Evolutionary conservation across 2,329 filamentous ascomycete species (phyloP), one percentile per base, ranked within the genome.

Genomic region (Ophiosphaerella korrae): DNA sequence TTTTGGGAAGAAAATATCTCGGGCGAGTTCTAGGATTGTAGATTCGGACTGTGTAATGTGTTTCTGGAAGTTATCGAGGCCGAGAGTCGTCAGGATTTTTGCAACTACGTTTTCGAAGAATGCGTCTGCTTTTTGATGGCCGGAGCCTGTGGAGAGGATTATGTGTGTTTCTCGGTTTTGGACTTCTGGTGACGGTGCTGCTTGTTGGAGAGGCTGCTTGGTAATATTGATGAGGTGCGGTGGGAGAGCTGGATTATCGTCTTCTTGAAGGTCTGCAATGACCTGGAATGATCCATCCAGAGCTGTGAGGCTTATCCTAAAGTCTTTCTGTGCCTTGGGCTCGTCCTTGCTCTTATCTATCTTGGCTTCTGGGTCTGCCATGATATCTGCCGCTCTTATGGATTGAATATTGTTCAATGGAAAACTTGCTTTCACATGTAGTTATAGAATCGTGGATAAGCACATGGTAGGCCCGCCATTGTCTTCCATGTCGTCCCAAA

Each of bases 21-120:
- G 75, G 0, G 88, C 83, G 45, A 95, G 84, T 1, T 88, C 77
- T 5, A 79, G 77, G 35, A 97, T 82, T 11, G 83, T 89, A 2
- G 84, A 75, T 1, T 82, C 76, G 26, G 83, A 87, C 21, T 81
- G 73, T 1, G 92, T 96, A 42, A 82, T 71, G 45, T 89, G 79
- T 3, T 88, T 72, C 2, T 76, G 63, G 64, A 85, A 87, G 11
- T 50, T 58, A 3, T 69, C 54, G 3, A 65, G 33, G 3, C 45
- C 46, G 6, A 81, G 62, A 14, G 68, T 62, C 26, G 74, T 68
- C 3, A 84, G 72, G 3, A 81, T 66, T 1, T 75, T 74, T 37
- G 64, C 61, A 5, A 80, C 55, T 2, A 69, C 58, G 23, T 71
- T 37, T 2, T 72, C 48, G 66, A 70, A 79, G 61, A 80, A 78